Base-by-base conservation (phyloP, 805 yeast species). In the Candida xyloterini region DNA sequence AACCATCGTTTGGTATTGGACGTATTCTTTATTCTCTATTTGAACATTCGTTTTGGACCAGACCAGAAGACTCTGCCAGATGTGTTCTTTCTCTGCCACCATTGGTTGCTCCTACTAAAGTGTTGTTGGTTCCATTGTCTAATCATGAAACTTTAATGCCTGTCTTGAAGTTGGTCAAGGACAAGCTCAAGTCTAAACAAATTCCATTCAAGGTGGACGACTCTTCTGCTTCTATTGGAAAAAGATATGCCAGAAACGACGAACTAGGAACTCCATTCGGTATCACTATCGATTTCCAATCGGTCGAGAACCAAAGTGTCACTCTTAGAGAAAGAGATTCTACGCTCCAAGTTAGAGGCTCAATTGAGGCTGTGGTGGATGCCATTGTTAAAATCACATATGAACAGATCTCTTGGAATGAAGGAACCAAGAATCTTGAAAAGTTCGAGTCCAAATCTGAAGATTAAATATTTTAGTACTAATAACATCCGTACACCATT, bases 191-290 rank as follows among this genome's bases (percentile, higher is more conserved):
- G 67, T 68, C 72, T 48, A 80, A 78, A 47, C 91, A 89, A 65
- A 81, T 93, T 55, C 91, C 97, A 52, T 87, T 90, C 76, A 91
- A 90, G 76, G 82, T 91, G 44, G 99, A 93, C 64, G 98, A 91
- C 65, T 88, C 97, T 8, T 85, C 95, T 52, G 97, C 96, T 15
- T 86, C 98, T 23, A 93, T 91, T 57, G 99, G 99, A 70, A 87
- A 90, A 73, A 84, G 99, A 71, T 91, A 91, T 59, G 89, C 99
- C 49, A 86, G 99, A 73, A 91, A 91, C 66, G 99, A 91, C 67
- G 99, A 91, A 72, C 76, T 91, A 60, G 99, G 99, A 67, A 93
- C 98, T 39, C 99, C 99, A 55, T 93, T 93, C 63, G 99, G 99
- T 65, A 79, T 91, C 67, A 91, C 99, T 50, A 84, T 91, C 55